Evolutionary conservation across 2,329 filamentous ascomycete genomes (phyloP).

Genomic region (Fusarium drepaniforme): DNA sequence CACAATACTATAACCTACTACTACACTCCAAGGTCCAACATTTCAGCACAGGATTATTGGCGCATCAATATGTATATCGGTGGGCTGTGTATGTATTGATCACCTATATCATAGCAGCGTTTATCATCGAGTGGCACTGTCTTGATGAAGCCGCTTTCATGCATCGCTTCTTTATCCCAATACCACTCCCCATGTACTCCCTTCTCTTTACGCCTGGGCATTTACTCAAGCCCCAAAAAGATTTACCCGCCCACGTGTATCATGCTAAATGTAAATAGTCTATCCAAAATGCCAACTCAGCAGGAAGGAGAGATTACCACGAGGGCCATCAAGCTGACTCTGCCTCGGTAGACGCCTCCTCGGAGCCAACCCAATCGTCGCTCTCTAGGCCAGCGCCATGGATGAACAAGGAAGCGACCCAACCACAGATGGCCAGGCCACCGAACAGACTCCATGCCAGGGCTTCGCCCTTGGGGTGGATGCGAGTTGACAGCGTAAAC

Average conservation of each 20-base stretch:
- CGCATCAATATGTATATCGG: background rate
- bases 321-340: conserved; percentile 14
- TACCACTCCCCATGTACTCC: background rate
- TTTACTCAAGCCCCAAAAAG: conserved; percentile 3
- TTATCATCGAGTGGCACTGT: conserved; percentile 1
- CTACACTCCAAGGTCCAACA: no score
- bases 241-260: conserved; percentile 1
- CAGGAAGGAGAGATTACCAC: background rate
- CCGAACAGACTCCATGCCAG: conserved; percentile 91
- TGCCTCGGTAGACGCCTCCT: conserved; percentile 24
- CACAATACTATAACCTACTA: background rate
- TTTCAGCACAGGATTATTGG: background rate
- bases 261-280: conserved; percentile 13
- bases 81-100: background rate
- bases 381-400: conserved; percentile 72
- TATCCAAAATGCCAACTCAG: conserved; percentile 5
- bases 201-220: conserved; percentile 14
- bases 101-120: background rate
- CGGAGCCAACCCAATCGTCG: conserved; percentile 61
- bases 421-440: conserved; percentile 84
- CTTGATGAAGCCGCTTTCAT: background rate
- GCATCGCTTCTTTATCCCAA: conserved; percentile 12
- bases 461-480: conserved; percentile 84
- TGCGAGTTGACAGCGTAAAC: conserved; percentile 81
- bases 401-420: conserved; percentile 83